These are phyloP conservation scores for Trichosporon asahii DNA, from an alignment of 1,284 basidiomycete genomes.

Conservation along the genomic window DNA sequence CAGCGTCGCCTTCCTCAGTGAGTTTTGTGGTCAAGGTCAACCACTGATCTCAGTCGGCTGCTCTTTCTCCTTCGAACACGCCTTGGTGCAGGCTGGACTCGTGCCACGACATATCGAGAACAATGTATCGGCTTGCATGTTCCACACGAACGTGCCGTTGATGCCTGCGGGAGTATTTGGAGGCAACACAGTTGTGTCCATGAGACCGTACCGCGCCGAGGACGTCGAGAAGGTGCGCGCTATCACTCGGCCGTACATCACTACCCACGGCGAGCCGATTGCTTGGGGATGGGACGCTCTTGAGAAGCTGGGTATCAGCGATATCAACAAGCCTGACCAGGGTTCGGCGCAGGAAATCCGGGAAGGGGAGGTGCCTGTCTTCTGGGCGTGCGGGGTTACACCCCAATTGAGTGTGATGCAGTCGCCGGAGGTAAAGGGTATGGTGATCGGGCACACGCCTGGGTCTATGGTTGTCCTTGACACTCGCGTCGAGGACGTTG, in stretches of 20 bases:
- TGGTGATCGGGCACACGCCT: constrained; percentile 35
- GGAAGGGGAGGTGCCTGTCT: constrained; percentile 42
- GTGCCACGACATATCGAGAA: constrained; percentile 33
- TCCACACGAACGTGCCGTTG: constrained; percentile 27
- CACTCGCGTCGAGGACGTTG: constrained; percentile 23
- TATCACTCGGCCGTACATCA: constrained; percentile 33
- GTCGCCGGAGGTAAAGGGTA: constrained; percentile 25
- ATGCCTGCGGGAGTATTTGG: constrained; percentile 32
- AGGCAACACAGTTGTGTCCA: constrained; percentile 43
- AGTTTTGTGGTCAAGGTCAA: not conserved
- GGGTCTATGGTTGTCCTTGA: constrained; percentile 43
- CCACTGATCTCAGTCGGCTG: constrained; percentile 33
- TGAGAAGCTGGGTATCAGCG: constrained; percentile 32
- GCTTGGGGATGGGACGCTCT: constrained; percentile 38
- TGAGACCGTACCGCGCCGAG: constrained; percentile 36
- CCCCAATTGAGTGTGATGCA: constrained; percentile 37
- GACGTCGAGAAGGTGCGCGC: constrained; percentile 28
- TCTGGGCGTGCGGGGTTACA: constrained; percentile 45
- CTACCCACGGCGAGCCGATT: constrained; percentile 42
- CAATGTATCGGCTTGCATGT: constrained; percentile 38
- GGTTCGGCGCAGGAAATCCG: constrained; percentile 31
- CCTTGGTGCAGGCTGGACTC: constrained; percentile 26
- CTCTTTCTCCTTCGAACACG: constrained; percentile 41
- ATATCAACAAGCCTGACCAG: constrained; percentile 34
- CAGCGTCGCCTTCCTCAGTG: constrained; percentile 38